Percentiles rank a stretch among this genome's conserved stretches.
Conservation (phyloP, 108 stramenopile species). For the Parietichytrium sp. region DNA sequence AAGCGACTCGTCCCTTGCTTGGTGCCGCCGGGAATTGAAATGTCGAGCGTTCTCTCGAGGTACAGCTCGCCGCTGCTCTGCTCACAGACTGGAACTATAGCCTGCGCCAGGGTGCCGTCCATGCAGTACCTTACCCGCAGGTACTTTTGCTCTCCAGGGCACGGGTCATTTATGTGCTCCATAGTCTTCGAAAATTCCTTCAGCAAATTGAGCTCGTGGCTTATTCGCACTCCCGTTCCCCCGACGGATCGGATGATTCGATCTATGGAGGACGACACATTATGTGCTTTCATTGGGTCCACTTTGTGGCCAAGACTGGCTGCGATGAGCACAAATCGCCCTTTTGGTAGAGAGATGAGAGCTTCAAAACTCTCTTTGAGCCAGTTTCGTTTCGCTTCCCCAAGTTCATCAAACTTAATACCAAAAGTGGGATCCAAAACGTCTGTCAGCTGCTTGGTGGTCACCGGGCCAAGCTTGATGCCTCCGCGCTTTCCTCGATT, state of each 20-base stretch:
- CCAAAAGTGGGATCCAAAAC: conserved; percentile 28
- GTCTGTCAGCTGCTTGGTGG: not conserved
- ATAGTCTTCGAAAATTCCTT: not conserved
- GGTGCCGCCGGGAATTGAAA: not conserved
- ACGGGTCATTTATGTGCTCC: not conserved
- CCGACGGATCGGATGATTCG: not conserved
- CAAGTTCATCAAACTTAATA: not conserved
- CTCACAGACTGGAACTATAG: too few relatives aligned
- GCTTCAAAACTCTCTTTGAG: not conserved
- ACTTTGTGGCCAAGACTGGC: not conserved
- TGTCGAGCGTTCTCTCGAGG: too few relatives aligned
- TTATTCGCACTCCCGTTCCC: not conserved
- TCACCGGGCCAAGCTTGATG: not conserved
- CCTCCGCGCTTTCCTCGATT: not conserved
- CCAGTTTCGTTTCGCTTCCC: not conserved
- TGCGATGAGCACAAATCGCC: not conserved
- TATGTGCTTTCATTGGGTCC: not conserved
- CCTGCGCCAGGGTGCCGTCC: not conserved
- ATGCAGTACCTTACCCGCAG: not conserved
- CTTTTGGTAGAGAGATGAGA: not conserved
- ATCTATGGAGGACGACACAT: not conserved
- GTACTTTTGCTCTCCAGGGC: conserved; percentile 14
- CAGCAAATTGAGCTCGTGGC: not conserved
- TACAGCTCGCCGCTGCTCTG: too few relatives aligned
- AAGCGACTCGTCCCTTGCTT: not conserved